These are phyloP conservation scores for Rhododendron mucronatum DNA, from an alignment of 148 eudicot species.

Conservation along the genomic window DNA sequence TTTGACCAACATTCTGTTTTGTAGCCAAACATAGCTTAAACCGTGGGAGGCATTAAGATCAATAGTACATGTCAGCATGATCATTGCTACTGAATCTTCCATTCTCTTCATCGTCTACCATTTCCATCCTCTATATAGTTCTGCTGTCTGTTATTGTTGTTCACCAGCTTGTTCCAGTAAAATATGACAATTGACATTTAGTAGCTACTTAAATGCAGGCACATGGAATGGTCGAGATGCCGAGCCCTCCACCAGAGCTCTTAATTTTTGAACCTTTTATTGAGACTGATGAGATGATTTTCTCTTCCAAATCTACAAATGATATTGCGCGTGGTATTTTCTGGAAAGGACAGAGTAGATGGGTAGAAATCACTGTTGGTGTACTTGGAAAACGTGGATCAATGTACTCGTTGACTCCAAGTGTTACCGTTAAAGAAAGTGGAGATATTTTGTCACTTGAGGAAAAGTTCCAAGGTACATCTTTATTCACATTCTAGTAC, in stretches of 20 bases:
- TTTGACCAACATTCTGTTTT: not conserved
- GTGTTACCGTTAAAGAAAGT: slow-evolving; percentile 80
- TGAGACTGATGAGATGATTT: slow-evolving; percentile 79
- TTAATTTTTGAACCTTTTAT: slow-evolving; percentile 85
- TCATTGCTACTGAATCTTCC: not conserved
- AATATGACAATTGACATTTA: not conserved
- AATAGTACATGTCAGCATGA: not conserved
- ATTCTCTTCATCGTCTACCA: not conserved
- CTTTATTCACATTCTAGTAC: slow-evolving; percentile 3
- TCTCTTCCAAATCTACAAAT: slow-evolving; percentile 46
- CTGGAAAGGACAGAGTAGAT: slow-evolving; percentile 84
- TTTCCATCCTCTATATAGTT: not conserved
- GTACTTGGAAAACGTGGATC: slow-evolving; percentile 72
- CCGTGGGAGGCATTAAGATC: not conserved
- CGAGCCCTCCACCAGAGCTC: slow-evolving; percentile 75
- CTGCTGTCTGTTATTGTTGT: not conserved
- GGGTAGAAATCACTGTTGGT: slow-evolving; percentile 91
- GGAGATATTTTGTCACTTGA: slow-evolving; percentile 87
- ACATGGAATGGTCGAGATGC: slow-evolving; percentile 91
- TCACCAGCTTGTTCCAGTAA: not conserved
- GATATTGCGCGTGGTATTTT: slow-evolving; percentile 32
- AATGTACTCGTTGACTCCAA: slow-evolving; percentile 83
- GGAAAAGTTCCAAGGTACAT: slow-evolving; percentile 89
- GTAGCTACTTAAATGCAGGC: slow-evolving; percentile 32
- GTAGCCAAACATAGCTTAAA: not conserved